Percentiles rank a stretch among this genome's conserved stretches.
Evolutionary conservation across 1,139 yeast species (phyloP).

Genomic region (Candida sanyaensis): DNA sequence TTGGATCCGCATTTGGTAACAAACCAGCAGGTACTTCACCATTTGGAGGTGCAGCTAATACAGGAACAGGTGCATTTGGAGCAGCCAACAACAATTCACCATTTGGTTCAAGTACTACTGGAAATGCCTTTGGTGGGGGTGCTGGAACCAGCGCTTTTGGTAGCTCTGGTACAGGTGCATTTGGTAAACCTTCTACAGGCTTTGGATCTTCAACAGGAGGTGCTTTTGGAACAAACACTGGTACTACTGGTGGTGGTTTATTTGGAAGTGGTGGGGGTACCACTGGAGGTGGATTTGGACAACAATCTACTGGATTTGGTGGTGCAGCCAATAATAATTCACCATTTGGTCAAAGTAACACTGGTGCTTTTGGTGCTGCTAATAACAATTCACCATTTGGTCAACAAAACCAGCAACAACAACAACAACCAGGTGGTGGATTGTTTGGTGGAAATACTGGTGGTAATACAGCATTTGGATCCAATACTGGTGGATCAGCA

Average conservation of each 20-base stretch:
- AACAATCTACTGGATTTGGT: conserved; percentile 23
- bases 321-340: conserved; percentile 14
- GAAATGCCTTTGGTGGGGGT: conserved; percentile 16
- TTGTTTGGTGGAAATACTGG: conserved; percentile 17
- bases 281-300: conserved; percentile 19
- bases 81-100: conserved; percentile 12
- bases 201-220: conserved; percentile 12
- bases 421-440: conserved; percentile 19
- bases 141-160: conserved; percentile 19
- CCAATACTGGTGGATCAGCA: conserved; percentile 17
- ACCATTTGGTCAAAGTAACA: conserved; percentile 14
- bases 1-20: conserved; percentile 15
- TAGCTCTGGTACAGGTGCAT: conserved; percentile 15
- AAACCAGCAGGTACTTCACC: conserved; percentile 19
- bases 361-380: conserved; percentile 10
- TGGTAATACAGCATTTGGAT: conserved; percentile 15
- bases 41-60: conserved; percentile 9
- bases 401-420: conserved; percentile 11
- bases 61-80: conserved; percentile 18
- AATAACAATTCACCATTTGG: conserved; percentile 15
- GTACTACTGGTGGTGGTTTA: conserved; percentile 3
- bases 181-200: conserved; percentile 20
- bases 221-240: conserved; percentile 8
- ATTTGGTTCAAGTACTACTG: conserved; percentile 9
- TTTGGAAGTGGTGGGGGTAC: neutral